Evolutionary conservation across 805 yeast genomes (phyloP), one percentile per base, ranked within the genome.

Genomic region (Kluyveromyces aestuarii): DNA sequence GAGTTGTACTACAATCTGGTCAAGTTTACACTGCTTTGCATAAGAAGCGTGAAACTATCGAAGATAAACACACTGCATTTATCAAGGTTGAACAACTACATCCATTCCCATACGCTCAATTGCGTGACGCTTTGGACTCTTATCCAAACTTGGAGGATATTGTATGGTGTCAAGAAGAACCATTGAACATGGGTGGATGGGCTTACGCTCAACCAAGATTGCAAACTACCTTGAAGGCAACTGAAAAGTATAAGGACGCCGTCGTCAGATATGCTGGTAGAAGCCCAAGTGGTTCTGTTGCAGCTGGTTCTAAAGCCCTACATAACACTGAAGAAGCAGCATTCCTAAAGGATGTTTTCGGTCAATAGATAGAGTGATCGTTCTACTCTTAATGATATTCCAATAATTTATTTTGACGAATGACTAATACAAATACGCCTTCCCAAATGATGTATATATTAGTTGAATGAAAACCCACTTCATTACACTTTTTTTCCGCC

Each of bases 131-230:
- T 27, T 72, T 93, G 60, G 75, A 85, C 71, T 67, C 81, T 44
- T 93, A 84, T 76, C 88, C 95, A 62, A 81, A 81, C 68, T 67
- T 84, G 53, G 82, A 85, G 68, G 99, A 93, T 68, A 73, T 93
- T 57, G 95, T 90, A 44, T 93, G 90, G 91, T 85, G 95, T 72
- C 99, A 93, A 76, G 99, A 93, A 74, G 99, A 93, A 77, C 98
- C 98, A 61, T 77, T 93, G 72, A 93, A 93, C 76, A 91, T 91
- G 82, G 99, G 99, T 71, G 74, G 87, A 42, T 89, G 84, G 85
- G 64, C 84, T 21, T 88, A 64, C 63, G 91, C 76, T 48, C 73
- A 77, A 52, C 99, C 97, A 68, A 86, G 99, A 74, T 70, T 93
- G 48, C 72, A 74, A 52, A 86, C 95, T 42, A 76, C 83, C 40